A percentile compares a stretch with the other conserved stretches of the same genome.
These are phyloP conservation scores for Oenanthe sinensis DNA, from an alignment of 129 eudicot genomes.

Conservation along the genomic window DNA sequence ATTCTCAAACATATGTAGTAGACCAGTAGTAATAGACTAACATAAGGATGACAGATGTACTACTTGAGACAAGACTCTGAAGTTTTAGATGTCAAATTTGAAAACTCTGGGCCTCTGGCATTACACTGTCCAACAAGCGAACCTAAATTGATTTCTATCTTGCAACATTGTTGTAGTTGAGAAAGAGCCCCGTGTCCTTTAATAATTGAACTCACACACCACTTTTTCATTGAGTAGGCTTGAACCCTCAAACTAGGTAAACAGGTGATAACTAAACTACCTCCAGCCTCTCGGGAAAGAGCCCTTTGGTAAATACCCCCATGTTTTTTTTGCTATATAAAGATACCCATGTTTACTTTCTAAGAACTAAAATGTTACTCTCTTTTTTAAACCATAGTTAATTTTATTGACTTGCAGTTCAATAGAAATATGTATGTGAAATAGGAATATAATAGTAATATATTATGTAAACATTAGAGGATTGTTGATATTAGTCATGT, in stretches of 20 bases:
- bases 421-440: too few relatives aligned
- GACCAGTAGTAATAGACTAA: background rate
- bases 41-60: background rate
- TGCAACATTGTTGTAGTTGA: background rate
- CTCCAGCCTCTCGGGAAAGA: too few relatives aligned
- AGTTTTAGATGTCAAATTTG: background rate
- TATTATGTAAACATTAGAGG: too few relatives aligned
- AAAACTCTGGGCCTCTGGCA: background rate
- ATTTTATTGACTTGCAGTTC: too few relatives aligned
- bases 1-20: background rate
- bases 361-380: too few relatives aligned
- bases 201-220: background rate
- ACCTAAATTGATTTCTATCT: background rate
- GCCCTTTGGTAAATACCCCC: too few relatives aligned
- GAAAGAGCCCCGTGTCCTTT: background rate
- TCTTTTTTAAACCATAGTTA: too few relatives aligned
- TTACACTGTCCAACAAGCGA: background rate
- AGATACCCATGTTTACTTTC: too few relatives aligned
- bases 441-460: too few relatives aligned
- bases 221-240: background rate
- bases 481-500: too few relatives aligned
- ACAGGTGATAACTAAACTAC: too few relatives aligned
- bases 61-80: background rate
- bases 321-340: too few relatives aligned
- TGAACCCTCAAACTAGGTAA: background rate